Conservation (phyloP, 768 basidiomycete species). For the Podaxis sp. region DNA sequence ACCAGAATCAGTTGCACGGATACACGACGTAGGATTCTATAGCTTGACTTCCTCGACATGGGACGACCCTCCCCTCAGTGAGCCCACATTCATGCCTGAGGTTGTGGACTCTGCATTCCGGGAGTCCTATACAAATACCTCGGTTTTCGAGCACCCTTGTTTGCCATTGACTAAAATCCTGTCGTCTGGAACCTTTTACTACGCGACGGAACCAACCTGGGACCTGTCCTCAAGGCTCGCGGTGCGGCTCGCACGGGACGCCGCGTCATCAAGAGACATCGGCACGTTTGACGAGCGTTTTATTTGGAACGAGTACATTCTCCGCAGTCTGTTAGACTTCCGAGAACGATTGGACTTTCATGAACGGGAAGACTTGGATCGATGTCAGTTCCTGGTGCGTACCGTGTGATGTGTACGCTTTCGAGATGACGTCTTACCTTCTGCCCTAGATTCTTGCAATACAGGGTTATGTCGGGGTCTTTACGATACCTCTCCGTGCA, state of each 20-base stretch:
- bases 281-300: slow-evolving; percentile 80
- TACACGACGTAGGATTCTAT: slow-evolving; percentile 89
- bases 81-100: slow-evolving; percentile 59
- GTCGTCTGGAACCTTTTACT: slow-evolving; percentile 92
- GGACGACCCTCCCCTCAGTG: slow-evolving; percentile 68
- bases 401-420: slow-evolving; percentile 14
- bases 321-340: slow-evolving; percentile 86
- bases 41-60: slow-evolving; percentile 81
- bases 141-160: slow-evolving; percentile 89
- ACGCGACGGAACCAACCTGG: slow-evolving; percentile 80
- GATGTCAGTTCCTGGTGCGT: slow-evolving; percentile 82
- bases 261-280: slow-evolving; percentile 42
- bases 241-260: slow-evolving; percentile 60
- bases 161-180: slow-evolving; percentile 86
- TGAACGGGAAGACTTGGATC: slow-evolving; percentile 76
- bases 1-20: slow-evolving; percentile 74
- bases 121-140: slow-evolving; percentile 46
- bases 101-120: slow-evolving; percentile 47
- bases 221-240: slow-evolving; percentile 86
- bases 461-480: slow-evolving; percentile 91
- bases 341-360: slow-evolving; percentile 69
- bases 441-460: slow-evolving; percentile 74
- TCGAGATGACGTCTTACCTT: slow-evolving; percentile 13
- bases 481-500: slow-evolving; percentile 72
- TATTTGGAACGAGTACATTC: slow-evolving; percentile 94